Evolutionary conservation across 345 rosid genomes (phyloP).

Genomic region (Excoecaria agallocha): DNA sequence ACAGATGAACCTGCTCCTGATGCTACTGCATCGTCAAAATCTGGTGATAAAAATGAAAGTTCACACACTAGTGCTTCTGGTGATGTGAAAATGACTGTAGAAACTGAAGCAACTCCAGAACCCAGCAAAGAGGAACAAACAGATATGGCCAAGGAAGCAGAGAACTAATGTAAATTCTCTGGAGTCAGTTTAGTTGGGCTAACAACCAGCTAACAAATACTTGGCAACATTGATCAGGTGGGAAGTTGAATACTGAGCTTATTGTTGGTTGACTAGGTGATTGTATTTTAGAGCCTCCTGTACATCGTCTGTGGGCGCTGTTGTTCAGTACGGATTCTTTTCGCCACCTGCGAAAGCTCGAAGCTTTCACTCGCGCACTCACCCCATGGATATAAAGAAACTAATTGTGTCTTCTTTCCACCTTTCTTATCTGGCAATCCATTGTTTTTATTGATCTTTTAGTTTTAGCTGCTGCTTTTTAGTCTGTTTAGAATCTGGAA

Average conservation of each 20-base stretch:
- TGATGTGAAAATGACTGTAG: neutral
- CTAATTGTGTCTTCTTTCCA: no score
- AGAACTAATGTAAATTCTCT: constrained; percentile 12
- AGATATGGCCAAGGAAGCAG: constrained; percentile 16
- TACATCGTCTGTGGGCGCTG: constrained; percentile 15
- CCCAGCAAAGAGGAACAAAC: constrained; percentile 19
- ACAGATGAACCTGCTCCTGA: constrained; percentile 11
- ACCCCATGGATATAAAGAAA: neutral
- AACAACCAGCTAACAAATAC: neutral
- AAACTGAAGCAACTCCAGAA: constrained; percentile 17
- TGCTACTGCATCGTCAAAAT: constrained; percentile 17
- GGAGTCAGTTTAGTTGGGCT: constrained; percentile 1
- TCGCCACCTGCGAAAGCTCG: constrained; percentile 5
- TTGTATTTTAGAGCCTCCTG: constrained; percentile 18
- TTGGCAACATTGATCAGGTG: constrained; percentile 2
- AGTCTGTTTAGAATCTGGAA: constrained; percentile 9
- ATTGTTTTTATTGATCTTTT: no score
- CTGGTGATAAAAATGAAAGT: constrained; percentile 11
- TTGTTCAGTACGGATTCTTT: constrained; percentile 22
- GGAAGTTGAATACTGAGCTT: constrained; percentile 10
- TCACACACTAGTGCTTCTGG: constrained; percentile 2
- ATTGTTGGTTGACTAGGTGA: constrained; percentile 14
- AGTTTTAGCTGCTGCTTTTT: neutral
- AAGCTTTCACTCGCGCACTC: neutral
- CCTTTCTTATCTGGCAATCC: no score